These are phyloP conservation scores for Blastobotrys parvus DNA, from an alignment of 805 yeast species.

Conservation along the genomic window DNA sequence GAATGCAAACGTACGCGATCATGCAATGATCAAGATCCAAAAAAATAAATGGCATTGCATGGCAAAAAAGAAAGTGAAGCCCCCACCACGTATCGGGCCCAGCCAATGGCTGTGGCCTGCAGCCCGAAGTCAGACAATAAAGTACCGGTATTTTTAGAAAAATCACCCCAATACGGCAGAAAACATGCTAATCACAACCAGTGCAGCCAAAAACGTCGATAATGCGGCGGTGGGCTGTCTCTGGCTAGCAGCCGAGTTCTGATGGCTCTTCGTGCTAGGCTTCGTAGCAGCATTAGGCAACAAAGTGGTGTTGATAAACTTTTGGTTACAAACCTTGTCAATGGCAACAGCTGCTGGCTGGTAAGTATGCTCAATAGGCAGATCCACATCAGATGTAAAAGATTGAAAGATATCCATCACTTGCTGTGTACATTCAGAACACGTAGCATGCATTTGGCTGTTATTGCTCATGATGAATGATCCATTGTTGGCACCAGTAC, in stretches of 20 bases:
- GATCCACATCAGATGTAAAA: slow-evolving; percentile 17
- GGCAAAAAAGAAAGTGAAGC: no score
- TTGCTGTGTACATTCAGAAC: slow-evolving; percentile 20
- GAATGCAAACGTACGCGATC: no score
- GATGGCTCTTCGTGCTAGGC: neutral
- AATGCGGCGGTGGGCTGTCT: neutral
- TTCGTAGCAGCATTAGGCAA: neutral
- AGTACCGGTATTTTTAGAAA: no score
- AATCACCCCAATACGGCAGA: neutral
- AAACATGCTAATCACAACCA: neutral
- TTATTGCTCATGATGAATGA: neutral
- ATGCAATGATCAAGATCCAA: no score
- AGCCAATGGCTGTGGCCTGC: no score
- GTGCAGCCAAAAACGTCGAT: neutral
- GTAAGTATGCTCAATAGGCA: slow-evolving; percentile 23
- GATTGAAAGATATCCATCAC: slow-evolving; percentile 21
- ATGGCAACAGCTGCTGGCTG: slow-evolving; percentile 20
- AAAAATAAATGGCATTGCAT: no score
- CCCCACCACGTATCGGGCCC: no score
- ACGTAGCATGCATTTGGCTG: slow-evolving; percentile 10
- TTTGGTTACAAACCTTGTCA: slow-evolving; percentile 13
- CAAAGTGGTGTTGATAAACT: neutral
- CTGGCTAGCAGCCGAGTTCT: neutral
- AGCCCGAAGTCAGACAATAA: no score
- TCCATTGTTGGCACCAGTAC: neutral